phyloP scores from a whole-genome alignment of 75 land plant genomes.

The Chamaecyparis obtusa region DNA sequence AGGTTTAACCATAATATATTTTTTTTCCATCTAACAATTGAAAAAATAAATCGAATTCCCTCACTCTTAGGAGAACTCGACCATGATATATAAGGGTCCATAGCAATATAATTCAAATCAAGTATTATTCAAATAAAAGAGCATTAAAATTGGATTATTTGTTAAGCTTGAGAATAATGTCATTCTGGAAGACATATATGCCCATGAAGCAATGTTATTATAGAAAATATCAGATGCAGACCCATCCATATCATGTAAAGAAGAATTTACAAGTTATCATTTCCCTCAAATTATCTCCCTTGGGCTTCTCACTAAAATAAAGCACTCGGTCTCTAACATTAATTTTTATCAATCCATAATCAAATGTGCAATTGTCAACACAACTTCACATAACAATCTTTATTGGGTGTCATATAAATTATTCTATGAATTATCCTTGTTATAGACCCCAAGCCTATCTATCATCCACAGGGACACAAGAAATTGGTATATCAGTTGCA shows the following conservation, averaged over 20 bases:
- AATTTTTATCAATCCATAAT: constrained; percentile 88
- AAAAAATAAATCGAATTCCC: not conserved
- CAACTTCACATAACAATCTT: constrained; percentile 17
- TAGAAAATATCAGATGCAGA: not conserved
- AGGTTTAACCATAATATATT: not conserved
- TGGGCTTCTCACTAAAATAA: constrained; percentile 83
- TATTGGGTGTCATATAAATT: constrained; percentile 24
- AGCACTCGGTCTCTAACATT: constrained; percentile 60
- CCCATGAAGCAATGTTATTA: constrained; percentile 86
- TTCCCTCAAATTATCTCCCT: constrained; percentile 58
- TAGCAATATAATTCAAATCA: not conserved
- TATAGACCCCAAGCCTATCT: constrained; percentile 16
- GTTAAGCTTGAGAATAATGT: constrained; percentile 65
- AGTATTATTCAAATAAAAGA: not conserved
- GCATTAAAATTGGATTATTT: constrained; percentile 19
- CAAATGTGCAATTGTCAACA: constrained; percentile 82
- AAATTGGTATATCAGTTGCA: constrained; percentile 48
- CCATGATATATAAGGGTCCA: not conserved
- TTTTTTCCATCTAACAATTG: not conserved
- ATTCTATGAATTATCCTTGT: not conserved
- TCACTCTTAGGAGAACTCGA: not conserved
- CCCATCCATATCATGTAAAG: not conserved
- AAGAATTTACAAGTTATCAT: constrained; percentile 47
- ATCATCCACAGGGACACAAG: constrained; percentile 55
- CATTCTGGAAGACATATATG: constrained; percentile 79